Conservation (phyloP, 495 filamentous ascomycete genomes). For the Aspergillus taichungensis region DNA sequence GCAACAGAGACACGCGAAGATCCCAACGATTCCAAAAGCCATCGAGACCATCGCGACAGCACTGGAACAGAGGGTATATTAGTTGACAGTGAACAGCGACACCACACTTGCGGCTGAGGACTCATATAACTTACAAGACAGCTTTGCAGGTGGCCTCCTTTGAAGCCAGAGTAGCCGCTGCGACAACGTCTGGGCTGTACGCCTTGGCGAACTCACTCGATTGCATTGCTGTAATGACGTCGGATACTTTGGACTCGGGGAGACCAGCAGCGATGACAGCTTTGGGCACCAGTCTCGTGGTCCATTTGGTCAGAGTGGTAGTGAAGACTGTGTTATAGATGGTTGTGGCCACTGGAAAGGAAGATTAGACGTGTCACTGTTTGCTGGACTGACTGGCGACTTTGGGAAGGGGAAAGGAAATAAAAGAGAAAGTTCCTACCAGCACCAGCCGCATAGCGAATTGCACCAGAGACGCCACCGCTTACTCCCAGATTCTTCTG, state of each 20-base stretch:
- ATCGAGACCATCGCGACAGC: conserved; percentile 19
- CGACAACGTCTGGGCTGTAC: conserved; percentile 11
- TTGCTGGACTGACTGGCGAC: neutral
- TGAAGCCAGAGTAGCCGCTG: conserved; percentile 14
- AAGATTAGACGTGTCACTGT: neutral
- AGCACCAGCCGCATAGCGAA: conserved; percentile 18
- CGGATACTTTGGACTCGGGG: conserved; percentile 9
- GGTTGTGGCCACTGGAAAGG: conserved; percentile 11
- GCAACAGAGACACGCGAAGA: conserved; percentile 18
- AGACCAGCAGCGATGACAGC: conserved; percentile 15
- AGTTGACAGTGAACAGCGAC: neutral
- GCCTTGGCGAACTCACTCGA: conserved; percentile 10
- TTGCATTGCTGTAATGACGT: conserved; percentile 9
- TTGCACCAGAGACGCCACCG: conserved; percentile 18
- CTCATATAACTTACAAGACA: conserved; percentile 12
- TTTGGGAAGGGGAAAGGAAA: neutral
- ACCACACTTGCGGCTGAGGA: neutral
- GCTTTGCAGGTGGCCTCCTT: conserved; percentile 16
- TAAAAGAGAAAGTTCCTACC: conserved; percentile 5
- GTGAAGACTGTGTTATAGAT: conserved; percentile 17
- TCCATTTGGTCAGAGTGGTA: conserved; percentile 13
- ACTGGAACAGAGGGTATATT: conserved; percentile 1
- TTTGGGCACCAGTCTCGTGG: conserved; percentile 8
- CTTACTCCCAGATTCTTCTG: conserved; percentile 20
- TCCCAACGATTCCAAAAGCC: conserved; percentile 18